These are phyloP conservation scores for Sordariomycetes sp. DNA, from an alignment of 2,329 filamentous ascomycete genomes.

Conservation along the genomic window DNA sequence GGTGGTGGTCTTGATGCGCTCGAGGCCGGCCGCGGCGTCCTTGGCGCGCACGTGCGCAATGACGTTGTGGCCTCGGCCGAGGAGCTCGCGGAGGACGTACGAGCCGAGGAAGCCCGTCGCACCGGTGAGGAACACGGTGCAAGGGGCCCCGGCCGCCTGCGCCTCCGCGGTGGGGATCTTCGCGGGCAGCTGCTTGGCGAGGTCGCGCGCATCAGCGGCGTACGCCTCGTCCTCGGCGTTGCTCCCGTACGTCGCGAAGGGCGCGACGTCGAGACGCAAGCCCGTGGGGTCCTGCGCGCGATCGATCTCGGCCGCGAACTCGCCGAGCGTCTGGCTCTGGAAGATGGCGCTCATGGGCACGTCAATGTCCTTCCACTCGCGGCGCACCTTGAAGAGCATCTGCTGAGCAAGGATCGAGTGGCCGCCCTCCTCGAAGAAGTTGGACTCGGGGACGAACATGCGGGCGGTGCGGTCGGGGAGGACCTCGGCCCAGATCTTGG, in stretches of 20 bases:
- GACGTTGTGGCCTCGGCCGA: slow-evolving; percentile 47
- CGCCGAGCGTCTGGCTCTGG: slow-evolving; percentile 13
- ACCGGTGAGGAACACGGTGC: slow-evolving; percentile 70
- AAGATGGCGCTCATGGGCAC: slow-evolving; percentile 19
- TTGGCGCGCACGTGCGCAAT: slow-evolving; percentile 66
- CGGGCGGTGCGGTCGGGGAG: slow-evolving; percentile 8
- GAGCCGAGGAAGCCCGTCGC: slow-evolving; percentile 82
- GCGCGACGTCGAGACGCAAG: slow-evolving; percentile 14
- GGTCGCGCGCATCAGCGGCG: slow-evolving; percentile 34
- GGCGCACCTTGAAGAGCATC: slow-evolving; percentile 12
- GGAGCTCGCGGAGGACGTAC: slow-evolving; percentile 63
- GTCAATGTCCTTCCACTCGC: slow-evolving; percentile 14
- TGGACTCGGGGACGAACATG: slow-evolving; percentile 12
- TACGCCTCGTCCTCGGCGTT: slow-evolving; percentile 25
- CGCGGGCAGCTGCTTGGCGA: slow-evolving; percentile 33
- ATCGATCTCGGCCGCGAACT: slow-evolving; percentile 17
- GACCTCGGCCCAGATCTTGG: slow-evolving; percentile 9
- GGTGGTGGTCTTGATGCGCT: slow-evolving; percentile 53
- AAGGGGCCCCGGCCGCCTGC: slow-evolving; percentile 13
- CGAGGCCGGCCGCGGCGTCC: slow-evolving; percentile 42
- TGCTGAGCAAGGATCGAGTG: slow-evolving; percentile 47
- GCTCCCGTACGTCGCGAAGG: slow-evolving; percentile 8
- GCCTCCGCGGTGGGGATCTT: slow-evolving; percentile 15
- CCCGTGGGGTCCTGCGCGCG: slow-evolving; percentile 10
- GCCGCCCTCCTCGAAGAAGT: slow-evolving; percentile 25